A percentile compares a stretch with the other conserved stretches of the same genome.
These are phyloP conservation scores for Coemansia guatemalensis DNA, from an alignment of 192 early-diverging fungal genomes.

Conservation along the genomic window DNA sequence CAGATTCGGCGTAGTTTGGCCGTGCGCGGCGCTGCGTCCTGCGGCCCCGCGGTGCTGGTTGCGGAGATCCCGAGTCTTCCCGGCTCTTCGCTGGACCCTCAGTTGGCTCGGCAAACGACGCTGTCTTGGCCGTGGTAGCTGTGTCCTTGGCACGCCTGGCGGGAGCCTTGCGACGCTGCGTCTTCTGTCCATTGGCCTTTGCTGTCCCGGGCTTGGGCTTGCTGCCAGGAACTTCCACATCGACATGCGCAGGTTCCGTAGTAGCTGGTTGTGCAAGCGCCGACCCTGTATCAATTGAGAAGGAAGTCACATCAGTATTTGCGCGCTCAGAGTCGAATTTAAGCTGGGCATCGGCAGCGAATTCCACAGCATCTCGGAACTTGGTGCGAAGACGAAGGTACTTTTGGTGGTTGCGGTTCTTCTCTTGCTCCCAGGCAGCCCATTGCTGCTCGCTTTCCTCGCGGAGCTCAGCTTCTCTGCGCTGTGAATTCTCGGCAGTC, in stretches of 20 bases:
- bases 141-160: constrained; percentile 1
- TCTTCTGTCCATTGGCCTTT: constrained; percentile 13
- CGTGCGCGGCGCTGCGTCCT: neutral
- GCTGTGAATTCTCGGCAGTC: constrained; percentile 32
- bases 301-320: neutral
- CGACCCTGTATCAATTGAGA: neutral
- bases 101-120: neutral
- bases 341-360: constrained; percentile 28
- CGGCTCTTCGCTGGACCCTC: neutral
- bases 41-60: neutral
- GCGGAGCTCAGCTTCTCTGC: constrained; percentile 44
- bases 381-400: constrained; percentile 35
- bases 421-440: constrained; percentile 45
- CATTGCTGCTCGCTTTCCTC: constrained; percentile 46
- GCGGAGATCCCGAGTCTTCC: neutral
- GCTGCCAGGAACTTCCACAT: neutral
- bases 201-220: neutral
- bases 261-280: neutral
- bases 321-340: constrained; percentile 28
- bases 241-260: neutral
- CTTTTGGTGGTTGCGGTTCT: constrained; percentile 38
- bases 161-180: constrained; percentile 17
- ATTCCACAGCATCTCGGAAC: constrained; percentile 42
- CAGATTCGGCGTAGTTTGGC: constrained; percentile 37
- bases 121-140: neutral